A percentile compares a stretch with the other conserved stretches of the same genome.
Evolutionary conservation across 352 stramenopile genomes (phyloP).

Genomic region (Globisporangium ultimum): DNA sequence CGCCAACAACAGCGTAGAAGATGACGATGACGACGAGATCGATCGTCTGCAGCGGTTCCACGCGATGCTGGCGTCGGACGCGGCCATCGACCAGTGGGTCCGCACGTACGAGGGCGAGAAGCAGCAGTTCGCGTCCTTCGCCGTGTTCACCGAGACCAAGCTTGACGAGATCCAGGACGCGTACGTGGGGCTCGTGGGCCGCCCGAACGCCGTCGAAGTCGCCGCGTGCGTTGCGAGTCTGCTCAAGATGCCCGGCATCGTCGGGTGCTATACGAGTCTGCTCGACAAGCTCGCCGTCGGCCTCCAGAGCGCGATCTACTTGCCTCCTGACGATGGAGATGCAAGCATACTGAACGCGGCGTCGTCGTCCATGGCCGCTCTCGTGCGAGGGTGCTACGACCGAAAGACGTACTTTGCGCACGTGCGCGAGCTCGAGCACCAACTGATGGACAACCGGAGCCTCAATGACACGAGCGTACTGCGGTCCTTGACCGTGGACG

Average conservation of each 20-base stretch:
- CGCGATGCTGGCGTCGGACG: slow-evolving; percentile 32
- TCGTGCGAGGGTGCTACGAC: slow-evolving; percentile 56
- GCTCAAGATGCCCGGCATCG: slow-evolving; percentile 75
- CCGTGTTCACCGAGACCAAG: slow-evolving; percentile 75
- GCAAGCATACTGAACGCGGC: background rate
- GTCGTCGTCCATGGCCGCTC: slow-evolving; percentile 34
- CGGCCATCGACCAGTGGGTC: slow-evolving; percentile 66
- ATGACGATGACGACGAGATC: slow-evolving; percentile 12
- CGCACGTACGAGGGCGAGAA: slow-evolving; percentile 65
- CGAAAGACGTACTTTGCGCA: slow-evolving; percentile 72
- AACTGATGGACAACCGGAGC: slow-evolving; percentile 34
- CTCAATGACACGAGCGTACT: slow-evolving; percentile 41
- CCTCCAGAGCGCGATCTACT: slow-evolving; percentile 59
- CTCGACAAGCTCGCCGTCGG: slow-evolving; percentile 64
- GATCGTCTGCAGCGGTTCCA: slow-evolving; percentile 38
- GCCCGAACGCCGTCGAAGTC: slow-evolving; percentile 68
- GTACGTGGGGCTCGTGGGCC: slow-evolving; percentile 39
- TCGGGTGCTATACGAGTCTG: slow-evolving; percentile 63
- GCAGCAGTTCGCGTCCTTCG: slow-evolving; percentile 66
- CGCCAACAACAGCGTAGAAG: background rate
- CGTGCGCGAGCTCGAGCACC: slow-evolving; percentile 45
- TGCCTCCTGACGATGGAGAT: slow-evolving; percentile 15
- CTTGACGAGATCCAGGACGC: slow-evolving; percentile 67
- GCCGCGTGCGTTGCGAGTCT: slow-evolving; percentile 74
- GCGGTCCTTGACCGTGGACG: slow-evolving; percentile 31